Percentiles rank a stretch among this genome's conserved stretches.
phyloP scores from a whole-genome alignment of 2,329 filamentous ascomycete species.

The Fusarium sororula region DNA sequence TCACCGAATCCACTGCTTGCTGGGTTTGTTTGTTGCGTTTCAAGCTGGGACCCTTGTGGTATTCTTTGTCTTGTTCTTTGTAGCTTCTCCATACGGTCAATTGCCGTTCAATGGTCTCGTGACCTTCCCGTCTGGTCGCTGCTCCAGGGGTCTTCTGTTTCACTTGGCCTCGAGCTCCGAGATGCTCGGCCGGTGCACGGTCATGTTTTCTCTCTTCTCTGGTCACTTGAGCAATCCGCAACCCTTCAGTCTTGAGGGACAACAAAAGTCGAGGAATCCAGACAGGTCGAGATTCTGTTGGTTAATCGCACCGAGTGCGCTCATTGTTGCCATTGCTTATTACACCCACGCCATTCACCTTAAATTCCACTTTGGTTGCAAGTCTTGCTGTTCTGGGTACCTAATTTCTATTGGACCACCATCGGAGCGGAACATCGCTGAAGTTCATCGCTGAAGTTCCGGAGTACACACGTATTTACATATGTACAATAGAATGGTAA shows the following conservation, averaged over 20 bases:
- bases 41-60: slow-evolving; percentile 2
- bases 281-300: background rate
- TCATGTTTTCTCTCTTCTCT: background rate
- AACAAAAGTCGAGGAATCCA: background rate
- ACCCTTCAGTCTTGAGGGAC: background rate
- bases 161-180: slow-evolving; percentile 10
- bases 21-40: slow-evolving; percentile 17
- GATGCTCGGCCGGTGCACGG: slow-evolving; percentile 22
- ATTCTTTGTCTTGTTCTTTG: slow-evolving; percentile 12
- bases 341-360: background rate
- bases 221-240: slow-evolving; percentile 6
- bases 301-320: background rate
- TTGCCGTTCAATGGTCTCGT: slow-evolving; percentile 24
- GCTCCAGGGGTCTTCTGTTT: slow-evolving; percentile 17
- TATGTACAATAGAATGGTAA: too few relatives aligned
- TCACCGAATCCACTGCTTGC: slow-evolving; percentile 13
- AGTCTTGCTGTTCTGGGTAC: background rate
- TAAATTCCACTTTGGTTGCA: background rate
- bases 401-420: slow-evolving; percentile 1
- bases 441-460: background rate
- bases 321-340: background rate
- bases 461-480: background rate
- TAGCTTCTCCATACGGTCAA: slow-evolving; percentile 19
- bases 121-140: slow-evolving; percentile 26
- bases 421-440: background rate